These are phyloP conservation scores for Pseudogymnoascus sp. DNA, from an alignment of 2,329 filamentous ascomycete species.

Conservation along the genomic window DNA sequence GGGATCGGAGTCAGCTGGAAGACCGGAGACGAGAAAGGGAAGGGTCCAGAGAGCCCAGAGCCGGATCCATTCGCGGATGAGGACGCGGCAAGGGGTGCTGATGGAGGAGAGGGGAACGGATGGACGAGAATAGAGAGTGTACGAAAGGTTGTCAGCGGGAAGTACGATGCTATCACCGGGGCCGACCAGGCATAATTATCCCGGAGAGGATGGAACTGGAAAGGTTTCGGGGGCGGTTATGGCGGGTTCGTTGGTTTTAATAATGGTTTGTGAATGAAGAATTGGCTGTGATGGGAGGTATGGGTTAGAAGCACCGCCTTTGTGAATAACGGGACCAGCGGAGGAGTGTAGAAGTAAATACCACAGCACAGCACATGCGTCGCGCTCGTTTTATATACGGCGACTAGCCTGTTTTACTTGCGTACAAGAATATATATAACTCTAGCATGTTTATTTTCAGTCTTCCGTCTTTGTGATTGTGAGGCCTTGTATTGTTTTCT, in stretches of 20 bases:
- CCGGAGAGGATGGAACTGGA: not conserved
- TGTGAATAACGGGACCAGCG: not conserved
- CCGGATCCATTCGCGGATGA: constrained; percentile 64
- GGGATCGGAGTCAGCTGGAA: constrained; percentile 55
- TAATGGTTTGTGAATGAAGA: not conserved
- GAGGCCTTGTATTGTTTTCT: not conserved
- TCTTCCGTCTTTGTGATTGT: not conserved
- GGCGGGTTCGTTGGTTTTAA: not conserved
- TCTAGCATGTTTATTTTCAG: not conserved
- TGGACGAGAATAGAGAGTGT: constrained; percentile 63
- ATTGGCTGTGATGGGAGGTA: not conserved
- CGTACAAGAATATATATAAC: not conserved
- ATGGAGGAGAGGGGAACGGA: constrained; percentile 30
- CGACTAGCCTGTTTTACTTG: not conserved
- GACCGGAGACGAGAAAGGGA: constrained; percentile 42
- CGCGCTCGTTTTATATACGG: not conserved
- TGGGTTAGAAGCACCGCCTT: not conserved
- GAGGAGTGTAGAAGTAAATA: constrained; percentile 7
- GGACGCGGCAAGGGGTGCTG: constrained; percentile 33
- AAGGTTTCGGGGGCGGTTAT: not conserved
- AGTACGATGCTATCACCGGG: constrained; percentile 54
- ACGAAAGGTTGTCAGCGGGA: constrained; percentile 65
- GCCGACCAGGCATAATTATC: constrained; percentile 1
- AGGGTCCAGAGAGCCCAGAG: constrained; percentile 36
- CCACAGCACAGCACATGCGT: not conserved